Evolutionary conservation across 192 early-diverging fungal species (phyloP), one percentile per base, ranked within the genome.

Genomic region (Backusella morwellensis): DNA sequence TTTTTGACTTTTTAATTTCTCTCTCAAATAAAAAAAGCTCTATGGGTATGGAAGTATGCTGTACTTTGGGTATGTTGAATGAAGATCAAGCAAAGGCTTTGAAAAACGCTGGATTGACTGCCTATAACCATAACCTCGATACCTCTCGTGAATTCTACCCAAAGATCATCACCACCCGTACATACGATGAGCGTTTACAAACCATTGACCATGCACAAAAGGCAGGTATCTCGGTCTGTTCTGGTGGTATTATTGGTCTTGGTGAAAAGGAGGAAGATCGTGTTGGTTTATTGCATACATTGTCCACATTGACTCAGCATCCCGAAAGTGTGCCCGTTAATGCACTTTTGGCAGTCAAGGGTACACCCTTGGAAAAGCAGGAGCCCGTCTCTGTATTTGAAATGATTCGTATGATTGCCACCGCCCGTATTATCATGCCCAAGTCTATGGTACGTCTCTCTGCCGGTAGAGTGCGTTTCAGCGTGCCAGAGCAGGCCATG

Each of bases 41-140:
- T 14, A 95, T 95, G 94, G 92, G 86, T 35, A 95, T 95, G 94
- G 94, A 95, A 82, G 94, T 95, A 26, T 95, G 94, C 87, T 92
- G 91, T 81, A 95, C 94, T 26, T 85, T 95, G 50, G 94, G 94
- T 67, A 93, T 95, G 92, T 84, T 95, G 77, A 88, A 90, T 68
- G 85, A 90, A 35, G 87, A 84, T 19, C 92, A 94, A 80, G 92
- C 92, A 21, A 86, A 89, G 74, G 82, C 88, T 79, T 85, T 95
- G 69, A 95, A 95, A 81, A 90, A 92, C 23, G 93, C 94, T 34
- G 94, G 94, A 35, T 81, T 95, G 81, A 93, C 94, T 26, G 93
- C 93, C 23, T 95, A 95, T 85, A 94, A 95, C 85, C 93, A 95
- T 83, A 95, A 95, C 81, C 78, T 95, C 69, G 93, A 93, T 82